A percentile compares a stretch with the other conserved stretches of the same genome.
These are phyloP conservation scores for Przewalskia tangutica DNA, from an alignment of 257 asterid genomes.

Conservation along the genomic window DNA sequence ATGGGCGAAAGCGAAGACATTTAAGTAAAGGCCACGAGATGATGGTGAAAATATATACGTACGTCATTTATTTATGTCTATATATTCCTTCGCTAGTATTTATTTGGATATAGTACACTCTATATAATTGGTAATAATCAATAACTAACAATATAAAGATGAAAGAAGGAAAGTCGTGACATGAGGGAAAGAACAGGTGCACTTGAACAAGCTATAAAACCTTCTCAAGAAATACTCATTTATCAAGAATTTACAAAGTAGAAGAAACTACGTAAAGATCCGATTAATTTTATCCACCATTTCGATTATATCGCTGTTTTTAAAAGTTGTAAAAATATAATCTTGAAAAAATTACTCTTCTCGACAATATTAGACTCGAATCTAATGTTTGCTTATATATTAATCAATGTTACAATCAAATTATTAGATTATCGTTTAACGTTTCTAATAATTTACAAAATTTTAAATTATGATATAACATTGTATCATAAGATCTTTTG, in stretches of 20 bases:
- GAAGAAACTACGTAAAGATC: not conserved
- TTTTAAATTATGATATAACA: too few relatives aligned
- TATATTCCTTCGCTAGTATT: not conserved
- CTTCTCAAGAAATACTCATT: not conserved
- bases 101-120: not conserved
- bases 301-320: too few relatives aligned
- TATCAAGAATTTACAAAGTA: not conserved
- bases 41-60: not conserved
- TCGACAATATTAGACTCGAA: too few relatives aligned
- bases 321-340: too few relatives aligned
- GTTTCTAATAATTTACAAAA: too few relatives aligned
- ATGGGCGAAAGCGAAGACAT: not conserved
- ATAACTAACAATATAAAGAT: not conserved
- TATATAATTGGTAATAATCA: not conserved
- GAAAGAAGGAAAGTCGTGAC: not conserved
- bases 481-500: too few relatives aligned
- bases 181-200: not conserved
- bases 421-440: too few relatives aligned
- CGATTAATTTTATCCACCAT: too few relatives aligned
- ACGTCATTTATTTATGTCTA: not conserved
- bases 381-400: too few relatives aligned
- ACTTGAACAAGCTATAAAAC: not conserved
- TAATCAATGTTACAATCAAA: too few relatives aligned
- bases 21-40: slow-evolving; percentile 1
- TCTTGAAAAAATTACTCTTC: too few relatives aligned